A percentile compares a stretch with the other conserved stretches of the same genome.
phyloP scores from a whole-genome alignment of 805 yeast genomes.

The Starmerella vaccinii region DNA sequence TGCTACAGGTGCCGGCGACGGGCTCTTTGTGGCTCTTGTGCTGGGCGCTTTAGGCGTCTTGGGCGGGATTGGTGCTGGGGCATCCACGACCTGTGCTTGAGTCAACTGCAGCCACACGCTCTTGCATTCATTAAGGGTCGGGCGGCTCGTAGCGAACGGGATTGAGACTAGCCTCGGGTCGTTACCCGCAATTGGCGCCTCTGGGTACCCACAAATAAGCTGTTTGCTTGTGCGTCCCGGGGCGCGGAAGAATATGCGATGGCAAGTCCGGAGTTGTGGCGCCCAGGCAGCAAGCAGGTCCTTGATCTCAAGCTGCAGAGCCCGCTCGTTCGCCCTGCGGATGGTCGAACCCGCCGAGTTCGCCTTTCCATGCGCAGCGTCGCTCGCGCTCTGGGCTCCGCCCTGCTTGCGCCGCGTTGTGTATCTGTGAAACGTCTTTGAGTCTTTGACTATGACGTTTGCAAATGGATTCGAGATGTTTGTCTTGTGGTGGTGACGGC shows the following conservation, averaged over 20 bases:
- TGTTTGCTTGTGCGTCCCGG: constrained; percentile 59
- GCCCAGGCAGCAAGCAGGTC: constrained; percentile 60
- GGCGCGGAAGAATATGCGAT: constrained; percentile 68
- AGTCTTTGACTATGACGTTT: constrained; percentile 41
- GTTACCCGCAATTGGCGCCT: constrained; percentile 42
- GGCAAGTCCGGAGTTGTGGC: constrained; percentile 44
- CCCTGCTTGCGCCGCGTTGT: constrained; percentile 97
- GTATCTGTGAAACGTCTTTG: constrained; percentile 86
- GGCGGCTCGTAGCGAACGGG: constrained; percentile 85
- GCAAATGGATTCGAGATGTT: constrained; percentile 47
- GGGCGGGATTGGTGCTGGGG: constrained; percentile 34
- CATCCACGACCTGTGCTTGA: constrained; percentile 43
- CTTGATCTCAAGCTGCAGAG: constrained; percentile 66
- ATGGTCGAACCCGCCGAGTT: constrained; percentile 89
- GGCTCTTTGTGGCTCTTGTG: neutral
- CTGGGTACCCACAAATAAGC: constrained; percentile 52
- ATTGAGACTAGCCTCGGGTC: constrained; percentile 59
- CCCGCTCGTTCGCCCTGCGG: constrained; percentile 82
- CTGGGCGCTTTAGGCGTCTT: constrained; percentile 28
- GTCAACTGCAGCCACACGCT: constrained; percentile 75
- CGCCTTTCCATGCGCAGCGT: constrained; percentile 87
- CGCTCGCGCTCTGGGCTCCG: constrained; percentile 89
- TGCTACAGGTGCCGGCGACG: constrained; percentile 20
- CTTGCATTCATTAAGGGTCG: constrained; percentile 70
- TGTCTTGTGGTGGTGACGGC: constrained; percentile 39